A percentile compares a stretch with the other conserved stretches of the same genome.
Evolutionary conservation across 306 rosid species (phyloP).

Genomic region (Cicer arietinum): DNA sequence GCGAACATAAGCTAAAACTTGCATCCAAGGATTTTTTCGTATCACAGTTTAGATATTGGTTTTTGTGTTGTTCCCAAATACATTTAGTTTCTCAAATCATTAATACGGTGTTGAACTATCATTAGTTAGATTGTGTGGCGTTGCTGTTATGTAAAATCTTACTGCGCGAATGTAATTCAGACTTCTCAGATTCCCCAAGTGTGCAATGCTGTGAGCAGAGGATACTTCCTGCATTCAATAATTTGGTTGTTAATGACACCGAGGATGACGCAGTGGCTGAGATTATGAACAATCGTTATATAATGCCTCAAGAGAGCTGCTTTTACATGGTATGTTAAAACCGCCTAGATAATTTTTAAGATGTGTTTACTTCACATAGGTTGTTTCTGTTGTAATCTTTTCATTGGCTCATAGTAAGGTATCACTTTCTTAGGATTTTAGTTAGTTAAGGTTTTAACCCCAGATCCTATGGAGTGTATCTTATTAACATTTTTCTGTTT

Average conservation of each 20-base stretch:
- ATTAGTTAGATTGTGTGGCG: conserved; percentile 22
- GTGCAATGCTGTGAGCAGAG: conserved; percentile 48
- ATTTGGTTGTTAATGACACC: conserved; percentile 72
- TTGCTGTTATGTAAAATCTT: conserved; percentile 24
- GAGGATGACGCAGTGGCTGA: conserved; percentile 73
- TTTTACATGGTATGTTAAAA: conserved; percentile 80
- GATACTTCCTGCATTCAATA: conserved; percentile 65
- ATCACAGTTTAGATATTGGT: not conserved
- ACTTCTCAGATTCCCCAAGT: conserved; percentile 54
- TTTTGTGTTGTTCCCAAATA: not conserved
- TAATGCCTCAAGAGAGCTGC: conserved; percentile 73
- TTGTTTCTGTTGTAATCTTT: conserved; percentile 6
- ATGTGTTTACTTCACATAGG: conserved; percentile 20
- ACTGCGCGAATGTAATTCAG: conserved; percentile 25
- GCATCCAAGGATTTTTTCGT: conserved; percentile 20
- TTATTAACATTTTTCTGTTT: conserved; percentile 54
- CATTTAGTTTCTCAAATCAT: not conserved
- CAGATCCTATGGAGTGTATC: conserved; percentile 42
- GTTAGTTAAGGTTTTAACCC: conserved; percentile 16
- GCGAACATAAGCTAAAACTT: not conserved
- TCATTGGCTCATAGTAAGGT: conserved; percentile 5
- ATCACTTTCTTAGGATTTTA: not conserved
- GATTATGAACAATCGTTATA: conserved; percentile 59
- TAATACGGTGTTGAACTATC: not conserved
- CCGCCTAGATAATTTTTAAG: not conserved